These are phyloP conservation scores for Wickerhamomyces strasburgensis DNA, from an alignment of 805 yeast genomes.

Conservation along the genomic window DNA sequence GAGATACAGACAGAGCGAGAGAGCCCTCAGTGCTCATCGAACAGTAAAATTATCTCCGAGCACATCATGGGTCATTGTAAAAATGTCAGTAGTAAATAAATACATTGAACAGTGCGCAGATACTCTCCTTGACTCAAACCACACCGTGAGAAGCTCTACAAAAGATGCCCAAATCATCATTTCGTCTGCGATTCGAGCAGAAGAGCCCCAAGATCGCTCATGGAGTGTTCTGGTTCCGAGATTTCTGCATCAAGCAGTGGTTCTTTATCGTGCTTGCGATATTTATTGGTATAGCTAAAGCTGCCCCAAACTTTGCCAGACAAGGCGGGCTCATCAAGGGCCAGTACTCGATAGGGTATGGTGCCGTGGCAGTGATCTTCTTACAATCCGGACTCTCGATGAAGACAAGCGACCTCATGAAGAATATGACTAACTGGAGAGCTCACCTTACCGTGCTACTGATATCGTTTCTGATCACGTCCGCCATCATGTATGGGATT, in stretches of 20 bases:
- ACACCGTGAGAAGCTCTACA: background rate
- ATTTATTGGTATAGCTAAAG: conserved; percentile 68
- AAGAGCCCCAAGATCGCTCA: conserved; percentile 4
- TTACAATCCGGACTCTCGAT: conserved; percentile 77
- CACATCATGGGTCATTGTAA: too few relatives aligned
- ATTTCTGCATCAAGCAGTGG: conserved; percentile 50
- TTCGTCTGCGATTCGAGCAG: background rate
- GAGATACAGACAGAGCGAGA: too few relatives aligned
- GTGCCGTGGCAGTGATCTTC: conserved; percentile 84
- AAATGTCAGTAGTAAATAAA: too few relatives aligned
- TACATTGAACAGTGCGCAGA: too few relatives aligned
- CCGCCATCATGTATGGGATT: conserved; percentile 68
- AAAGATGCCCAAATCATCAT: background rate
- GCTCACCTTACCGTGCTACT: conserved; percentile 70
- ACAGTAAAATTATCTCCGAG: too few relatives aligned
- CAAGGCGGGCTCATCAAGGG: conserved; percentile 74
- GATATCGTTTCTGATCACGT: conserved; percentile 66
- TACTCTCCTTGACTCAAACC: too few relatives aligned
- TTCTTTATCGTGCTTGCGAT: conserved; percentile 68
- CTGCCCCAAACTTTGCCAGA: conserved; percentile 78
- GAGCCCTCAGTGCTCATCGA: too few relatives aligned
- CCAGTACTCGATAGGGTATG: conserved; percentile 74
- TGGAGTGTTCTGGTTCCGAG: conserved; percentile 9
- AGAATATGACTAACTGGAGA: conserved; percentile 72
- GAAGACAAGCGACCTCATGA: conserved; percentile 54